Evolutionary conservation across 1,139 yeast species (phyloP).

Genomic region (Debaryomyces subglobosus): DNA sequence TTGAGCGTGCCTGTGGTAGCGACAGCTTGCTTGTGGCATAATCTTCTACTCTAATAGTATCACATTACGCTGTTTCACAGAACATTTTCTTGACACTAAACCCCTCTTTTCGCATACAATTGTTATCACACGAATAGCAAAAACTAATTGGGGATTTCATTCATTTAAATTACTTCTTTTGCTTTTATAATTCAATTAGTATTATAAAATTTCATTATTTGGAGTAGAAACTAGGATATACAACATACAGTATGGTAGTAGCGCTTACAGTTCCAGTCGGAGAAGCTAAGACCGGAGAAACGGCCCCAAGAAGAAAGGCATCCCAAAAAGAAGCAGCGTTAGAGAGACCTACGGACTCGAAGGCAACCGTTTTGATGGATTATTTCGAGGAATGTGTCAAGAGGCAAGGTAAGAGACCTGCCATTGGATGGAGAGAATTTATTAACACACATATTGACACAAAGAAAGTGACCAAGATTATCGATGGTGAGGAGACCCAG

Average conservation of each 20-base stretch:
- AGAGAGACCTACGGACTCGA: constrained; percentile 59
- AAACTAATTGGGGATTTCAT: background rate
- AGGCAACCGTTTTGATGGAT: constrained; percentile 71
- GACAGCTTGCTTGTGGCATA: background rate
- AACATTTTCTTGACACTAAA: background rate
- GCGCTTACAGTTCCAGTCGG: constrained; percentile 71
- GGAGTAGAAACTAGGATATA: background rate
- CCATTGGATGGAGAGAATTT: constrained; percentile 83
- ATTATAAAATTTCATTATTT: background rate
- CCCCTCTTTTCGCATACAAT: constrained; percentile 7
- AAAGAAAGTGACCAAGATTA: constrained; percentile 70
- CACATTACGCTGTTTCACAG: background rate
- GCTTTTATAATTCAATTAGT: background rate
- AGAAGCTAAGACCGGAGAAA: constrained; percentile 80
- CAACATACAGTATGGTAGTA: constrained; percentile 26
- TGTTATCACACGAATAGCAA: constrained; percentile 3
- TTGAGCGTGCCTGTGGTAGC: background rate
- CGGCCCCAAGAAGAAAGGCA: constrained; percentile 85
- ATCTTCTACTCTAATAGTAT: background rate
- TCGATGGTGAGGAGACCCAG: constrained; percentile 73
- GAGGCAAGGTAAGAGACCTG: constrained; percentile 53
- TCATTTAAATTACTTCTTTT: background rate
- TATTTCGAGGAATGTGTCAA: constrained; percentile 65
- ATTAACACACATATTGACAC: constrained; percentile 74
- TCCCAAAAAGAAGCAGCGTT: constrained; percentile 59